Evolutionary conservation across 768 basidiomycete genomes (phyloP).

Genomic region (Russula ochroleuca): DNA sequence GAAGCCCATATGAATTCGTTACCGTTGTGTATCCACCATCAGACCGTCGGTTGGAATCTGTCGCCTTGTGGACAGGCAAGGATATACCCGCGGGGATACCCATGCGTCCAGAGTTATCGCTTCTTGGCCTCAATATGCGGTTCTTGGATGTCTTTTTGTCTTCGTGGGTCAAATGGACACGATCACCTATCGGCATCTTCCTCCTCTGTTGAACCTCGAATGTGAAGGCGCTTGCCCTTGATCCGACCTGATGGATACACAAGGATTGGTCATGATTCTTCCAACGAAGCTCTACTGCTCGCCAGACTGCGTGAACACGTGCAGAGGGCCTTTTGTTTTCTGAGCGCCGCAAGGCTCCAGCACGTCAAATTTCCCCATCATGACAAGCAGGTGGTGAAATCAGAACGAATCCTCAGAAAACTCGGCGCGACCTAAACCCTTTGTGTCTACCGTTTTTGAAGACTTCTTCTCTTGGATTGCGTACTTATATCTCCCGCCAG

Average conservation of each 20-base stretch:
- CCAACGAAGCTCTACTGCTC: constrained; percentile 15
- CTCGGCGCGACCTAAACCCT: constrained; percentile 21
- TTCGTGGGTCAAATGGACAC: constrained; percentile 22
- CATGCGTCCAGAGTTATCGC: constrained; percentile 12
- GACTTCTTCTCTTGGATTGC: constrained; percentile 11
- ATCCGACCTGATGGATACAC: constrained; percentile 19
- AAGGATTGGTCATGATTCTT: constrained; percentile 21
- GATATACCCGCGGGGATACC: constrained; percentile 26
- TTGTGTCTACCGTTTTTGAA: constrained; percentile 25
- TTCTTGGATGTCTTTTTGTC: constrained; percentile 25
- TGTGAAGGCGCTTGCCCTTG: constrained; percentile 21
- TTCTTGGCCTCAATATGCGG: constrained; percentile 17
- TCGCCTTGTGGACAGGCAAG: constrained; percentile 10
- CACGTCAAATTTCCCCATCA: constrained; percentile 25
- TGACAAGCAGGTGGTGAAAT: constrained; percentile 20
- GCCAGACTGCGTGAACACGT: constrained; percentile 18
- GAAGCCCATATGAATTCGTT: constrained; percentile 12
- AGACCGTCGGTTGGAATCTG: constrained; percentile 17
- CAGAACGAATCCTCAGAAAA: constrained; percentile 21
- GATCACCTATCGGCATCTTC: constrained; percentile 25
- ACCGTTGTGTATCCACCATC: constrained; percentile 13
- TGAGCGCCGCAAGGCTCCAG: constrained; percentile 25
- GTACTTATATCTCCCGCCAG: constrained; percentile 14
- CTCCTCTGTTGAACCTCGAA: constrained; percentile 16
- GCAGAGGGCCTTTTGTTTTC: constrained; percentile 17